Evolutionary conservation across 2,329 filamentous ascomycete species (phyloP), one percentile per base, ranked within the genome.

Genomic region (Alternaria alternata): DNA sequence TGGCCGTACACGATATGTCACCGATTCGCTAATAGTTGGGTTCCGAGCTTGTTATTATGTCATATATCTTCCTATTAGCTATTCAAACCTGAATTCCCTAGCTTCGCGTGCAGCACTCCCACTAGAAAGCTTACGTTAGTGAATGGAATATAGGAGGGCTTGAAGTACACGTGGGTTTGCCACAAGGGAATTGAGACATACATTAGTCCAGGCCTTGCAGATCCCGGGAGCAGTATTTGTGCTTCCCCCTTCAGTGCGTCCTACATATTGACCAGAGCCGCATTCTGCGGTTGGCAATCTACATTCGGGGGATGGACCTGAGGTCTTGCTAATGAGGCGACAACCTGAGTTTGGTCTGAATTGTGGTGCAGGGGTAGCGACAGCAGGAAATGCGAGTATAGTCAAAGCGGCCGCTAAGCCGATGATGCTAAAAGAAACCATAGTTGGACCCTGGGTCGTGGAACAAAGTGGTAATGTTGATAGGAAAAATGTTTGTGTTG

Each of bases 91-190:
- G 28, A 11, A 16, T 36, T 36, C 14, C 6, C 12, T 36, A 36
- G 11, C 11, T 5, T 36, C 5, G 12, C 6, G 14, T 6, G 5
- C 32, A 36, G 32, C 32, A 36, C 12, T 36, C 11, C 12, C 14
- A 36, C 32, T 36, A 36, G 32, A 7, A 36, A 36, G 4, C 4
- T 14, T 0, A 16, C 14, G 5, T 36, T 36, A 36, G 32, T 36
- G 1, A 0, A 12, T 36, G 3, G 5, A 16, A 36, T 7, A 0
- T 14, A 36, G 0, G 2, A 0, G 12, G 5, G 32, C 14, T 34
- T 16, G 32, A 11, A 30, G 28, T 5, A 1, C 28, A 30, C 8
- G 3, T 30, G 8, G 28, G 3, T 2, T 4, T 1, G 11, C 11
- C 8, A 5, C 9, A 1, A 30, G 28, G 28, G 4, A 5, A 11